Percentiles rank a stretch among this genome's conserved stretches.
phyloP scores from a whole-genome alignment of 2,329 filamentous ascomycete species.

The Calonectria crousiana region DNA sequence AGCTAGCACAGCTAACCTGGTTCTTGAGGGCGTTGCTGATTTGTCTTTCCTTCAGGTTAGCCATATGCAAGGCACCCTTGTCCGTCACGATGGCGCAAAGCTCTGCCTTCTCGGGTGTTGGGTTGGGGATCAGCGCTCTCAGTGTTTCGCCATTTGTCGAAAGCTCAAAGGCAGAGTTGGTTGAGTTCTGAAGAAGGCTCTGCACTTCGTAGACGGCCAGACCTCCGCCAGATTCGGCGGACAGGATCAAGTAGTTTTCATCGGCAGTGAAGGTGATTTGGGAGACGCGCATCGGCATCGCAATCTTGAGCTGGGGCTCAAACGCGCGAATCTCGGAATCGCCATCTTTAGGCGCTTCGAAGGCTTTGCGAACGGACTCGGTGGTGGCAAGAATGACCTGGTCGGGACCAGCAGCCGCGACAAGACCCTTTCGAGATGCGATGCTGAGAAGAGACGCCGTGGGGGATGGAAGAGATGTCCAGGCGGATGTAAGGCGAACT shows the following conservation, averaged over 20 bases:
- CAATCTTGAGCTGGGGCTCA: conserved; percentile 78
- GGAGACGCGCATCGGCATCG: conserved; percentile 81
- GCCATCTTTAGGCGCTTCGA: conserved; percentile 69
- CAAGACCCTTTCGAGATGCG: conserved; percentile 81
- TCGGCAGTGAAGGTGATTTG: conserved; percentile 94
- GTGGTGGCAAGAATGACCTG: conserved; percentile 82
- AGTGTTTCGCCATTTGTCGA: conserved; percentile 80
- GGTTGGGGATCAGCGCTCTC: conserved; percentile 83
- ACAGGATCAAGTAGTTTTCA: conserved; percentile 85
- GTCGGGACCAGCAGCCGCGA: conserved; percentile 90
- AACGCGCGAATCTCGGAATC: conserved; percentile 78
- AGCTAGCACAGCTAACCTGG: conserved; percentile 85
- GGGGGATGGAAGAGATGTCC: conserved; percentile 80
- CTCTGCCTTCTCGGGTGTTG: conserved; percentile 77
- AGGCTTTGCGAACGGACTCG: conserved; percentile 81
- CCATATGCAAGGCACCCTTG: conserved; percentile 85
- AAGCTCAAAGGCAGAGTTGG: conserved; percentile 79
- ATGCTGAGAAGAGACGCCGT: conserved; percentile 88
- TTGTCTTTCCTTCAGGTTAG: conserved; percentile 78
- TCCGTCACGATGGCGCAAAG: conserved; percentile 84
- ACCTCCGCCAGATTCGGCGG: conserved; percentile 84
- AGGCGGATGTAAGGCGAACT: conserved; percentile 82
- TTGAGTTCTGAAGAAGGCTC: conserved; percentile 73
- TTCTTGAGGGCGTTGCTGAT: conserved; percentile 75
- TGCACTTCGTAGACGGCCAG: conserved; percentile 86